Evolutionary conservation across 78 protist genomes (phyloP), one percentile per base, ranked within the genome.

Genomic region (Dictyostelium intermedium): DNA sequence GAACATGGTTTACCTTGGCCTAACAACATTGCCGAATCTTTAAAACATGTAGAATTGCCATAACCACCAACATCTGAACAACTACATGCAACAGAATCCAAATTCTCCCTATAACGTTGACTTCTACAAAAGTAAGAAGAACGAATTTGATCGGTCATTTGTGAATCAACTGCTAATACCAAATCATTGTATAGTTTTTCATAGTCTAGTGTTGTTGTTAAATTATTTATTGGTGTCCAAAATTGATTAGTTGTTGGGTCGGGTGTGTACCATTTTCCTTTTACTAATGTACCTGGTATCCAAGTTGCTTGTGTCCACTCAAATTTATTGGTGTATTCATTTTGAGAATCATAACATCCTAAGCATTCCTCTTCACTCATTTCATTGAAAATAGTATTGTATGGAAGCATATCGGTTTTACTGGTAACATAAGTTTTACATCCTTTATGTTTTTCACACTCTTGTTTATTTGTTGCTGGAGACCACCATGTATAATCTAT

Each of bases 301-400:
- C 82, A 76, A 20, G 23, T 30, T 37, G 32, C 82, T 5, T 27
- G 30, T 37, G 47, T 76, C 82, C 82, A 76, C 23, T 76, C 18
- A 39, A 76, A 76, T 76, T 76, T 76, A n/a, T 76, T 76, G 16
- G 47, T n/a, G 53, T 72, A 85, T 45, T 45, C 34, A 74, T 70
- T 70, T 25, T 39, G 76, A 50, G 77, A 70, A 35, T 53, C 83
- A 8, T 30, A 14, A n/a, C 47, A 34, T 41, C 82, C 82, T 37
- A 23, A 37, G 41, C 82, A 76, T 30, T 37, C 32, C 0, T 76
- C 56, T 76, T 76, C 45, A 41, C 39, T 32, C 82, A 39, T 76
- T 76, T 34, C 7, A 76, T 76, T 39, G 7, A 76, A 76, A 23
- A 39, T 20, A 2, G 1, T 39, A 39, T 76, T 34, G 5, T 23